Evolutionary conservation across 176 grass and related monocot genomes (phyloP).

Genomic region (Poa pratensis): DNA sequence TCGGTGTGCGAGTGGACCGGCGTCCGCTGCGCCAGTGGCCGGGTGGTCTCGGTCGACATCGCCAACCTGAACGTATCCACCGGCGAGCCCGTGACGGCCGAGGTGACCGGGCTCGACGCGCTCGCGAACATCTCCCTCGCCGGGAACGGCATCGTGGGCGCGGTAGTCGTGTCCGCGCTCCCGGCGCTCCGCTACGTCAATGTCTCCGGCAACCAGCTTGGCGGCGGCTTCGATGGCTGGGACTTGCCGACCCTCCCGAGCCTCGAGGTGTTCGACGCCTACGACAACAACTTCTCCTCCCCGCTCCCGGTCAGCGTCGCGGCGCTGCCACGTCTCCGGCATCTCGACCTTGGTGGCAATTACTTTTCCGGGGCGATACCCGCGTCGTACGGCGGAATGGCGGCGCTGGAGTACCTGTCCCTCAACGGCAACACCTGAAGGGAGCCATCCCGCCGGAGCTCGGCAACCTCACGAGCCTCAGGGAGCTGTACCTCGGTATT

Average conservation of each 20-base stretch:
- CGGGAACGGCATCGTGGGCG: conserved; percentile 69
- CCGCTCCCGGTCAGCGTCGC: conserved; percentile 59
- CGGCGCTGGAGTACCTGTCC: conserved; percentile 78
- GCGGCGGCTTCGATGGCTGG: conserved; percentile 67
- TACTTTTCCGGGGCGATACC: conserved; percentile 80
- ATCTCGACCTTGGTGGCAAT: conserved; percentile 94
- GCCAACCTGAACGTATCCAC: conserved; percentile 78
- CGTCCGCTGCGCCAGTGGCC: conserved; percentile 60
- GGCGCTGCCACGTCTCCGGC: conserved; percentile 52
- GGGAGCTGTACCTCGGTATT: conserved; percentile 87
- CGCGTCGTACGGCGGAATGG: conserved; percentile 63
- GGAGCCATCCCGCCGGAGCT: conserved; percentile 70
- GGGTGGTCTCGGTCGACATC: conserved; percentile 68
- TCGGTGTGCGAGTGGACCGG: conserved; percentile 86
- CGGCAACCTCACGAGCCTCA: conserved; percentile 69
- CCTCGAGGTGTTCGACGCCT: conserved; percentile 89
- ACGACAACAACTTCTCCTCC: conserved; percentile 94
- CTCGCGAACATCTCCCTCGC: conserved; percentile 72
- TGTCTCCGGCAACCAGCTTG: conserved; percentile 76
- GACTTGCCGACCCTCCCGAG: conserved; percentile 53
- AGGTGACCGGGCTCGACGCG: conserved; percentile 51
- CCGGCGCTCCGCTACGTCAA: conserved; percentile 65
- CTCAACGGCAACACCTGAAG: conserved; percentile 86
- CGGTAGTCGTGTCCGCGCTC: conserved; percentile 38
- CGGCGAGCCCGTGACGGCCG: conserved; percentile 33